Base-by-base conservation (phyloP, 208 protist genomes). In the Leptomonas pyrrhocoris region DNA sequence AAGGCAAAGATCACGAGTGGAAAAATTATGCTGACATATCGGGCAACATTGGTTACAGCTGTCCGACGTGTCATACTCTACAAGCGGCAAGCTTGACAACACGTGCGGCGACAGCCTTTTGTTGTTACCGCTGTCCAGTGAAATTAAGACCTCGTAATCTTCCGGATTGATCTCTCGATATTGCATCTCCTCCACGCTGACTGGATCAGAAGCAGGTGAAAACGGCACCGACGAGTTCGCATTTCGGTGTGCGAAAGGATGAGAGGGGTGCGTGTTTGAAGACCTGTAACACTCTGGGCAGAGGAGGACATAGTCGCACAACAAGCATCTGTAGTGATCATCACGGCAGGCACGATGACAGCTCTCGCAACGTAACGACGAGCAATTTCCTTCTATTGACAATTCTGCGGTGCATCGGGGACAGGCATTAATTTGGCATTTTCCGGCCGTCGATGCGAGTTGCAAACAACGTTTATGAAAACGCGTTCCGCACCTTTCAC, bases 161-260 rank as follows among this genome's bases (percentile, higher is more conserved):
- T 96, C 83, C 1, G 88, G 91, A 53, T 87, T 77, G 36, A 96
- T 80, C 43, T 94, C 88, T 46, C 91, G 78, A 57, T 83, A 86
- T 68, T 86, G 83, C 48, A 92, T 51, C 34, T 80, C 73, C 21
- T 46, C 54, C 11, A 90, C 50, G 46, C 79, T 68, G 8, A 36
- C 46, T 23, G 68, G 56, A 28, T 55, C 25, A 0, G 61, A 16
- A 60, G 50, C 0, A 21, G 46, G 12, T 30, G 53, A 16, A 55
- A 70, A 21, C 27, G 21, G 45, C 48, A 21, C 30, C 15, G 48
- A 21, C 5, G 28, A 36, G 30, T 9, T 11, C 0, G 50, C 56
- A 31, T 36, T 67, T 28, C 34, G 57, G 19, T 61, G 53, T 23
- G 36, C 38, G 69, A 93, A 86, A 25, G 80, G 80, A 61, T 90